phyloP scores from a whole-genome alignment of 2,329 filamentous ascomycete genomes.

The Hypoxylon sp. region DNA sequence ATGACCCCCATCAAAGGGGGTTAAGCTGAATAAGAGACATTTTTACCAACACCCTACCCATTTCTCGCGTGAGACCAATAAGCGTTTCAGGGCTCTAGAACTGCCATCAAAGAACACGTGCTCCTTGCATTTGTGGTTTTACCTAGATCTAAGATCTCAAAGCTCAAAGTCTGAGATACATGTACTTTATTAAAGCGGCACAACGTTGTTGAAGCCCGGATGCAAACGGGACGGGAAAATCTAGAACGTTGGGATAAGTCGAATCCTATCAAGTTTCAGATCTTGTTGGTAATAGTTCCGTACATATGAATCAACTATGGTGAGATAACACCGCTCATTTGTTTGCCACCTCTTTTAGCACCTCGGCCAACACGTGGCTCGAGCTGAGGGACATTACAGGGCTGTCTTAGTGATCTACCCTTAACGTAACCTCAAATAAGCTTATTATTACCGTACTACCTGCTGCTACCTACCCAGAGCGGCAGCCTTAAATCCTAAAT shows the following conservation, averaged over 20 bases:
- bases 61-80: slow-evolving; percentile 3
- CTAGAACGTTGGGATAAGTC: not conserved
- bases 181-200: not conserved
- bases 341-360: not conserved
- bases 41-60: slow-evolving; percentile 7
- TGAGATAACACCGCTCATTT: not conserved
- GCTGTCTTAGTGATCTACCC: not conserved
- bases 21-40: slow-evolving; percentile 4
- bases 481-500: slow-evolving; percentile 12
- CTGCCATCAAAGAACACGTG: slow-evolving; percentile 1
- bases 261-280: slow-evolving; percentile 7
- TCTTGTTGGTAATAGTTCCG: not conserved
- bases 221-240: not conserved
- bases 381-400: not conserved
- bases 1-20: not conserved
- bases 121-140: not conserved
- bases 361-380: slow-evolving; percentile 12
- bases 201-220: not conserved
- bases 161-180: not conserved
- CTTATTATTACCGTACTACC: slow-evolving; percentile 31
- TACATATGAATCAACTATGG: not conserved
- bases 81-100: not conserved
- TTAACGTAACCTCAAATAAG: slow-evolving; percentile 19
- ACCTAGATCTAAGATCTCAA: not conserved
- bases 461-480: slow-evolving; percentile 12